Evolutionary conservation across 345 rosid species (phyloP).

Genomic region (Citrus glauca): DNA sequence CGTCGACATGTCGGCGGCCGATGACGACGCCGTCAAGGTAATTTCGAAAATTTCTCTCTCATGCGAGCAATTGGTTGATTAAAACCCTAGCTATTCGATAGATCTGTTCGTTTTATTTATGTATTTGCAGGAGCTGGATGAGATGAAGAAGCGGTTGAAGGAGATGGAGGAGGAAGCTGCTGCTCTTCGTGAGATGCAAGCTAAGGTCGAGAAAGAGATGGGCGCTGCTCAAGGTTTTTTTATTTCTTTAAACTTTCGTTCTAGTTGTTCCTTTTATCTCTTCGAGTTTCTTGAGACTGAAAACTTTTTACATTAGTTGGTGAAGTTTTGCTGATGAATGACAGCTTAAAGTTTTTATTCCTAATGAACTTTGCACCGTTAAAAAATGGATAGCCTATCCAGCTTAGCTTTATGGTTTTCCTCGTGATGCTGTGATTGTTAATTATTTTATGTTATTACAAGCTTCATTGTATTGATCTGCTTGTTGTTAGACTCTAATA

Average conservation of each 20-base stretch:
- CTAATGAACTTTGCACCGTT: background rate
- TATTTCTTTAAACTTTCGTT: too few relatives aligned
- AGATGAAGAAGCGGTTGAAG: conserved; percentile 94
- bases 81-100: conserved; percentile 5
- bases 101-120: conserved; percentile 3
- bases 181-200: conserved; percentile 98
- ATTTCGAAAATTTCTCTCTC: background rate
- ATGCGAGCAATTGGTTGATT: background rate
- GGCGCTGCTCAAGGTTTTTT: conserved; percentile 83
- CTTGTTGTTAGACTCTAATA: background rate
- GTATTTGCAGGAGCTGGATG: conserved; percentile 70
- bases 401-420: background rate
- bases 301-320: background rate
- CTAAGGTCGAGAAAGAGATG: conserved; percentile 97
- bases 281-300: background rate
- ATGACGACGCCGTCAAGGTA: conserved; percentile 83
- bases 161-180: conserved; percentile 99
- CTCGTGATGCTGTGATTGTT: background rate
- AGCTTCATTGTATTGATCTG: background rate
- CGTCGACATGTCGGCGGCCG: conserved; percentile 71
- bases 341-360: background rate
- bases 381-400: background rate
- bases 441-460: background rate
- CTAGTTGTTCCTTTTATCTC: background rate
- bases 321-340: background rate